Base-by-base conservation (phyloP, 176 grass and related monocot genomes). In the Oryza meridionalis region DNA sequence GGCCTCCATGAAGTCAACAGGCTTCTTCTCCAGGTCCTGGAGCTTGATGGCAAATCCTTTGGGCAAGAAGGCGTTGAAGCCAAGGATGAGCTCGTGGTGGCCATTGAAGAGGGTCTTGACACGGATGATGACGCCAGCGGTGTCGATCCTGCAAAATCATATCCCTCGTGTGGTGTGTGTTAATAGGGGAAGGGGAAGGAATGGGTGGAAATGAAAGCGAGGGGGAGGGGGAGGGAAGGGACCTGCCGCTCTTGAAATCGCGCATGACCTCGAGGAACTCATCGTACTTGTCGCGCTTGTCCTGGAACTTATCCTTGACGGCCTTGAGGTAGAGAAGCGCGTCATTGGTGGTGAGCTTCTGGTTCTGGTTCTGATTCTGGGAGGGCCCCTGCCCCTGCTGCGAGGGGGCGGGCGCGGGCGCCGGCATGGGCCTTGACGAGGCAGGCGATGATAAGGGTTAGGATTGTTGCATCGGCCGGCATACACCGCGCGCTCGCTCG, bases 201-300 rank as follows among this genome's bases (percentile, higher is more conserved):
- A 42, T 42, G 43, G 42, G 42, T 9, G 42, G 42, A 5, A 31
- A 31, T 7, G 10, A 45, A 45, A 45, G 43, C 43, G 9, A 49
- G 29, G 29, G 46, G 46, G 33, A 14, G 14, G 13, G 47, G 32
- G 51, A 31, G 5, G 10, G 32, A 15, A 69, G 4, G 9, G 58
- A 94, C 93, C 93, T 95, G 37, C 87, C 74, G 87, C 88, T 88
- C 70, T 95, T 92, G 82, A 95, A 92, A 65, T 95, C 93, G 65
- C 91, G 85, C 93, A 95, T 95, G 88, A 95, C 88, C 77, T 92
- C 90, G 33, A 95, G 88, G 79, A 95, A 95, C 67, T 95, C 90
- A 27, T 90, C 85, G 80, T 92, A 95, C 84, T 88, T 95, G 59
- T 89, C 90, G 70, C 90, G 87, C 64, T 95, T 87, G 82, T 90